These are phyloP conservation scores for Pleurotus sapidus DNA, from an alignment of 768 basidiomycete genomes.

Conservation along the genomic window DNA sequence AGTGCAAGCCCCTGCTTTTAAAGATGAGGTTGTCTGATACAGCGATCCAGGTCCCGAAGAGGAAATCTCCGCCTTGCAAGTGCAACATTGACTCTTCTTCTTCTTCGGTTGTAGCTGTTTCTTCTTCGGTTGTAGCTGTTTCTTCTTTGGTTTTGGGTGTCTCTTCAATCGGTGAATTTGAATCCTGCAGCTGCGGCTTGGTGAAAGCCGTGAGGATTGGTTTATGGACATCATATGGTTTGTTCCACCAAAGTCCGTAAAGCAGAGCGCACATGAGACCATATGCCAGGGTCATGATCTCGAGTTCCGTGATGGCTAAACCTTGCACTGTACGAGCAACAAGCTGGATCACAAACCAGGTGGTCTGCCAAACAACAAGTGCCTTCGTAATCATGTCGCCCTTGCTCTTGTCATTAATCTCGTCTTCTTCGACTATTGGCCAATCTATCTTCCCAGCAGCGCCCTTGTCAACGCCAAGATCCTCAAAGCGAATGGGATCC, in stretches of 20 bases:
- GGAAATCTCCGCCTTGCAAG: too few relatives aligned
- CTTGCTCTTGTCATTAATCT: conserved; percentile 26
- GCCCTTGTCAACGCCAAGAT: neutral
- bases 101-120: too few relatives aligned
- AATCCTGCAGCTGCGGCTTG: too few relatives aligned
- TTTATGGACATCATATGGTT: conserved; percentile 30
- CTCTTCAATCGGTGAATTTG: too few relatives aligned
- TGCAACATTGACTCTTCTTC: too few relatives aligned
- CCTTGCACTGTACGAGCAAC: conserved; percentile 18
- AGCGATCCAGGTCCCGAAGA: too few relatives aligned
- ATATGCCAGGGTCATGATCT: conserved; percentile 32
- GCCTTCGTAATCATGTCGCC: conserved; percentile 30
- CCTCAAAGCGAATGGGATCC: neutral
- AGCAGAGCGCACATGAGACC: conserved; percentile 24
- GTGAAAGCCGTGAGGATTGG: conserved; percentile 12
- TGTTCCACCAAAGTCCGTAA: conserved; percentile 35
- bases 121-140: too few relatives aligned
- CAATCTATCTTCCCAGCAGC: neutral
- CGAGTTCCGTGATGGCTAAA: conserved; percentile 30
- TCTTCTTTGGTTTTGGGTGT: too few relatives aligned
- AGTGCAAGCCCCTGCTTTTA: too few relatives aligned
- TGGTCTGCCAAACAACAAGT: conserved; percentile 28
- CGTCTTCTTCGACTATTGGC: conserved; percentile 7
- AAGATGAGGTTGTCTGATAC: too few relatives aligned
- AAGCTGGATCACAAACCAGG: conserved; percentile 31